A percentile compares a stretch with the other conserved stretches of the same genome.
These are phyloP conservation scores for Earliella scabrosa DNA, from an alignment of 1,284 basidiomycete genomes.

Conservation along the genomic window DNA sequence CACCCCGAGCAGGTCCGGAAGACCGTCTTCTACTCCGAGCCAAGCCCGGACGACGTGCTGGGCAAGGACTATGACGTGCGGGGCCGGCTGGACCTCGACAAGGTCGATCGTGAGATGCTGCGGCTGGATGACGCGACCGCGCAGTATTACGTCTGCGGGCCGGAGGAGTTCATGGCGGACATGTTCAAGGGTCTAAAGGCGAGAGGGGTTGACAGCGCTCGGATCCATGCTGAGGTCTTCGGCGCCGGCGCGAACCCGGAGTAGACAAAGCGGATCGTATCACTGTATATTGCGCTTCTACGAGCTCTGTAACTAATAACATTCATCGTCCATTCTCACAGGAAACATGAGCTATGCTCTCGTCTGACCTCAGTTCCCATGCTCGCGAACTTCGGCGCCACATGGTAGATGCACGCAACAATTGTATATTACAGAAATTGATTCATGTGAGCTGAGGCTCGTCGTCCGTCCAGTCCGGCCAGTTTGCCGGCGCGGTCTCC, in stretches of 20 bases:
- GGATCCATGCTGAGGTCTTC: conserved; percentile 30
- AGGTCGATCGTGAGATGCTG: conserved; percentile 15
- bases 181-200: conserved; percentile 20
- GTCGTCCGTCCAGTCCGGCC: too few relatives aligned
- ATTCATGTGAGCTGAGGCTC: too few relatives aligned
- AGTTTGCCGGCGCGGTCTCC: too few relatives aligned
- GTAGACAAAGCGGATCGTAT: too few relatives aligned
- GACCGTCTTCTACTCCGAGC: conserved; percentile 26
- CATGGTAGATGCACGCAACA: too few relatives aligned
- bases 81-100: conserved; percentile 24
- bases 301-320: too few relatives aligned
- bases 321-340: too few relatives aligned
- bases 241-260: conserved; percentile 25
- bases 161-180: conserved; percentile 30
- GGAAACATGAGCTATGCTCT: too few relatives aligned
- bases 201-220: conserved; percentile 19
- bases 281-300: too few relatives aligned
- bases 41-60: conserved; percentile 14
- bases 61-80: conserved; percentile 24
- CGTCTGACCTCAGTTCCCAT: too few relatives aligned
- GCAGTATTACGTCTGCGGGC: conserved; percentile 33
- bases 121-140: conserved; percentile 21
- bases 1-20: conserved; percentile 17
- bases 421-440: too few relatives aligned
- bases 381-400: too few relatives aligned